Conservation (phyloP, 2,329 filamentous ascomycete species). For the Fusarium domesticum region DNA sequence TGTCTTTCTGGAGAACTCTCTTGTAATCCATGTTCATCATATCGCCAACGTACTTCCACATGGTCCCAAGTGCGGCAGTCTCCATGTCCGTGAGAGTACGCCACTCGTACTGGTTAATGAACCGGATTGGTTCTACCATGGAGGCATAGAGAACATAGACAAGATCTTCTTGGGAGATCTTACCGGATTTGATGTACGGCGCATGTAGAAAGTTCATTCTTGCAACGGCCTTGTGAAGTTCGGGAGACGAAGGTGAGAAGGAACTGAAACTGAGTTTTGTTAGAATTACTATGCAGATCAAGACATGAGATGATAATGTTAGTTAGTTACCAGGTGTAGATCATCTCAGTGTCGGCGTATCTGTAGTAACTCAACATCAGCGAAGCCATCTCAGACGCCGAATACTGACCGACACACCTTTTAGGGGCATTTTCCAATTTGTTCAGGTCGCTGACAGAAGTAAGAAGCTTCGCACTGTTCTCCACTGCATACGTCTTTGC, state of each 20-base stretch:
- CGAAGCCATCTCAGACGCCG: too few relatives aligned
- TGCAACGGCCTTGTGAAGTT: constrained; percentile 36
- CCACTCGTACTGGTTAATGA: constrained; percentile 68
- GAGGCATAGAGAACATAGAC: constrained; percentile 53
- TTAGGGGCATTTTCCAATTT: constrained; percentile 34
- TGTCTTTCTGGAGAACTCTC: constrained; percentile 34
- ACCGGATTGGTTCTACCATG: constrained; percentile 61
- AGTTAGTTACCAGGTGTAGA: constrained; percentile 36
- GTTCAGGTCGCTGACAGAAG: constrained; percentile 36
- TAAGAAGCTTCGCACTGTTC: constrained; percentile 37
- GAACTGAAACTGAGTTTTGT: constrained; percentile 27
- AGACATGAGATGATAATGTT: background rate
- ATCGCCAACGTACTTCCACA: constrained; percentile 71
- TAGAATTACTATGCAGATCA: background rate
- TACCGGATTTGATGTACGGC: constrained; percentile 36
- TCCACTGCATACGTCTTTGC: constrained; percentile 41
- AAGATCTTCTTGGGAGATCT: constrained; percentile 38
- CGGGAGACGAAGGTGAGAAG: constrained; percentile 30
- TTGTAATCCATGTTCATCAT: constrained; percentile 62
- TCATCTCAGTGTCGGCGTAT: constrained; percentile 41
- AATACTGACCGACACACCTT: constrained; percentile 32
- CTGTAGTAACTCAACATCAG: too few relatives aligned
- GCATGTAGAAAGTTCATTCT: constrained; percentile 42
- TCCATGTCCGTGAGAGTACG: constrained; percentile 64
- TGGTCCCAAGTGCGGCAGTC: constrained; percentile 61